Evolutionary conservation across 768 basidiomycete species (phyloP).

Genomic region (Xanthoconium stramineum): DNA sequence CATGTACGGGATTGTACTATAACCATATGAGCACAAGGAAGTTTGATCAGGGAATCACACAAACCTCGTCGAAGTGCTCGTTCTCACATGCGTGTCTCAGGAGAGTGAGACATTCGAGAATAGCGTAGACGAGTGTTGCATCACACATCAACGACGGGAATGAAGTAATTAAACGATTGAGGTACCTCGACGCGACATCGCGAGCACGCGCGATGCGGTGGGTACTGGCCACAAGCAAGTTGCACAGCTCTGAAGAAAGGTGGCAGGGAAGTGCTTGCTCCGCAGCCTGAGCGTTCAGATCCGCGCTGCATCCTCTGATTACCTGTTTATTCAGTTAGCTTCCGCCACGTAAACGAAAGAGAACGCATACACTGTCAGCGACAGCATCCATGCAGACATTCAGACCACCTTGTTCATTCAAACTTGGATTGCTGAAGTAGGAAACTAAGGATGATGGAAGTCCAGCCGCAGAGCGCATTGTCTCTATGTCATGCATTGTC

Average conservation of each 20-base stretch:
- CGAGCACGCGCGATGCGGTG: constrained; percentile 81
- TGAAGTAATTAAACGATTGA: constrained; percentile 80
- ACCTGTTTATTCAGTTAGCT: constrained; percentile 48
- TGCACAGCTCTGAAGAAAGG: constrained; percentile 70
- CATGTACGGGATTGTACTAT: constrained; percentile 86
- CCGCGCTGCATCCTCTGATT: constrained; percentile 68
- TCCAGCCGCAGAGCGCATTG: constrained; percentile 77
- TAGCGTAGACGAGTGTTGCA: constrained; percentile 78
- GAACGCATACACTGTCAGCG: constrained; percentile 66
- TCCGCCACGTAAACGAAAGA: background rate
- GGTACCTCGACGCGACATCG: constrained; percentile 77
- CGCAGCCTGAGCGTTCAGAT: constrained; percentile 70
- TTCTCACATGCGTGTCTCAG: constrained; percentile 86
- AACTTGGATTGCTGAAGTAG: constrained; percentile 84
- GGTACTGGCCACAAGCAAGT: constrained; percentile 74
- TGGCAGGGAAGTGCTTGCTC: constrained; percentile 71
- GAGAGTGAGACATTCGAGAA: constrained; percentile 88
- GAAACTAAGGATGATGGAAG: constrained; percentile 77
- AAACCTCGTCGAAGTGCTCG: constrained; percentile 87
- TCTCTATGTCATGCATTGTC: constrained; percentile 85
- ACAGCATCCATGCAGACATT: constrained; percentile 80
- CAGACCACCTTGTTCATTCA: constrained; percentile 69
- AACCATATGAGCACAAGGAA: background rate
- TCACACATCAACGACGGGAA: constrained; percentile 97
- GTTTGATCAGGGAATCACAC: constrained; percentile 10